A percentile compares a stretch with the other conserved stretches of the same genome.
Conservation (phyloP, 2,329 filamentous ascomycete species). For the Cadophora malorum region DNA sequence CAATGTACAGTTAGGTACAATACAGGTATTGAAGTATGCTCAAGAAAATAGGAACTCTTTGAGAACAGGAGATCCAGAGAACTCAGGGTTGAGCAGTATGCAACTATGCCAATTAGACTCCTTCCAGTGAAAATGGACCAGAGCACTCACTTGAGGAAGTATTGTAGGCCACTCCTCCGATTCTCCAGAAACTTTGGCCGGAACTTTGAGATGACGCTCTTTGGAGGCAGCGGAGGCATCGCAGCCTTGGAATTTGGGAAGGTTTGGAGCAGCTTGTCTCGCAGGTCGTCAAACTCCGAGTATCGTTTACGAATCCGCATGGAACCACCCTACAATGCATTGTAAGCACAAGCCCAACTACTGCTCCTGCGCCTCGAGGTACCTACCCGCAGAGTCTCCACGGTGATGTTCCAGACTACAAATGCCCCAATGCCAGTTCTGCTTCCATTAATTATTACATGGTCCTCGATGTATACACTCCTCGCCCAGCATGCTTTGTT, state of each 20-base stretch:
- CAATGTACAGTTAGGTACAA: slow-evolving; percentile 15
- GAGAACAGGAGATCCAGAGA: slow-evolving; percentile 86
- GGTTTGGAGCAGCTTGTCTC: slow-evolving; percentile 73
- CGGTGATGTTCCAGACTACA: slow-evolving; percentile 90
- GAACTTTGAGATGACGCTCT: slow-evolving; percentile 89
- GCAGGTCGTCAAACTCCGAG: slow-evolving; percentile 90
- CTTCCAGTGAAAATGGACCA: slow-evolving; percentile 8
- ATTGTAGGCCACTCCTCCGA: slow-evolving; percentile 80
- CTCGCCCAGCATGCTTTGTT: slow-evolving; percentile 69
- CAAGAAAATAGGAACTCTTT: slow-evolving; percentile 76
- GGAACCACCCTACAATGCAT: slow-evolving; percentile 57
- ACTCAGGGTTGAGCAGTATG: slow-evolving; percentile 90
- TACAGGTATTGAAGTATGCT: slow-evolving; percentile 22
- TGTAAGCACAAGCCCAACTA: slow-evolving; percentile 14
- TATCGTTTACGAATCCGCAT: slow-evolving; percentile 77
- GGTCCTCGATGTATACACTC: slow-evolving; percentile 64
- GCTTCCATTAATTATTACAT: slow-evolving; percentile 55
- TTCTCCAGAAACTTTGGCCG: slow-evolving; percentile 84
- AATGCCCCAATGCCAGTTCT: slow-evolving; percentile 71
- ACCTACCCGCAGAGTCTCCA: slow-evolving; percentile 83
- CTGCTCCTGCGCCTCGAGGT: neutral
- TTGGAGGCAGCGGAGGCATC: slow-evolving; percentile 89
- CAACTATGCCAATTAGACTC: slow-evolving; percentile 62
- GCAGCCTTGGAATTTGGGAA: slow-evolving; percentile 86
- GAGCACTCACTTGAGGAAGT: slow-evolving; percentile 84